Base-by-base conservation (phyloP, 345 rosid genomes). In the Iberis pinnata region DNA sequence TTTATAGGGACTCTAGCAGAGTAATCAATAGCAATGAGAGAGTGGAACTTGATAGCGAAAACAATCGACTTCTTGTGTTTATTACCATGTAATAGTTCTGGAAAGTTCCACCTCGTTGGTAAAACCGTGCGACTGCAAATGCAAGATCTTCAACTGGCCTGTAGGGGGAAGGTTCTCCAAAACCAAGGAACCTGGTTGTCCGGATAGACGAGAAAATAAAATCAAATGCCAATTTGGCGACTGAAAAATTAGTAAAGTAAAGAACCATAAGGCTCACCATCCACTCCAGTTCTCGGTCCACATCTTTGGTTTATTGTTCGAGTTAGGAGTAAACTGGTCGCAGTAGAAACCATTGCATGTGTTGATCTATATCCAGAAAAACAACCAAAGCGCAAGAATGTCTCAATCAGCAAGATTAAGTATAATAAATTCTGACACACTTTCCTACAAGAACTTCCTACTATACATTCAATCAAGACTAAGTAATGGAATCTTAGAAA, bases 211-310 rank as follows among this genome's bases (percentile, higher is more conserved):
- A 58, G 56, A 55, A 52, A 45, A 46, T 58, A 27, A 16, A 27
- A 16, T 24, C 18, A 46, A 71, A 40, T 13, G 18, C 16, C 68
- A 16, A 50, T 65, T 8, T 9, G 17, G 35, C 25, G 18, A 58
- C 4, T 1, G 25, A 41, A 49, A 24, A 57, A 64, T 32, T 16
- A 22, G 17, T 60, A 46, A 29, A 10, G 43, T 5, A 48, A 45
- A 12, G 18, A 45, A 41, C 10, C 41, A 59, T 49, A 44, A 49
- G 42, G 15, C 75, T 50, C 70, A 90, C 98, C 96, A 90, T 76
- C 98, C 96, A 64, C 72, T 84, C 96, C 96, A 92, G 50, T 92
- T 84, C 77, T 92, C 98, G 0, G 96, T 92, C 98, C 96, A 92
- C 75, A 92, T 76, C 75, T 87, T 92, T 3, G 96, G 98, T 70